Percentiles rank a stretch among this genome's conserved stretches.
Evolutionary conservation across 78 protist species (phyloP).

Genomic region (slime mould (Dictyostelium discoideum)): dicty_2.7 NC_007089.4:5254001-5254500

Average conservation of each 20-base stretch:
- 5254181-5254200: conserved; percentile 3
- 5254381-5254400: neutral
- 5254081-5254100: neutral
- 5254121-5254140: conserved; percentile 29
- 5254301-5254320: neutral
- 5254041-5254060: neutral
- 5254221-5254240: neutral
- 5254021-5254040: no score
- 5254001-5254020: neutral
- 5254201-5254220: neutral
- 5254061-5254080: conserved; percentile 2
- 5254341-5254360: neutral
- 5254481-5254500: neutral
- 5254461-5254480: neutral
- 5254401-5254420: neutral
- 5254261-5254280: neutral
- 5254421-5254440: neutral
- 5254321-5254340: neutral
- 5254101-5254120: conserved; percentile 17
- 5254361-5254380: conserved; percentile 7
- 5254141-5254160: conserved; percentile 1
- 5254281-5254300: neutral
- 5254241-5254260: neutral
- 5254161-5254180: conserved; percentile 23
- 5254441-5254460: neutral